Evolutionary conservation across 179 eudicot genomes (phyloP).

Genomic region (Spinacia oleracea): DNA sequence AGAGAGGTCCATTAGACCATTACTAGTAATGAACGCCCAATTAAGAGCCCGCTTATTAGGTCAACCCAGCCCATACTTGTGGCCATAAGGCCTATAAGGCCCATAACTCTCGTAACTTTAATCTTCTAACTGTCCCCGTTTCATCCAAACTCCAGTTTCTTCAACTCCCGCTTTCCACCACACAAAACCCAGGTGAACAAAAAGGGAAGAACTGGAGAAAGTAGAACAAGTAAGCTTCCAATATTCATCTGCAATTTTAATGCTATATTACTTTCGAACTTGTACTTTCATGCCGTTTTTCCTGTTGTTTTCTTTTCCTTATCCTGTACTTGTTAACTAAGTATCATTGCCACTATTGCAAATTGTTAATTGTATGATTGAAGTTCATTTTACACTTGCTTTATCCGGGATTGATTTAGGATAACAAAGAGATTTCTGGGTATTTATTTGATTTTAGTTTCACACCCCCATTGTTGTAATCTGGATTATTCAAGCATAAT

Average conservation of each 20-base stretch:
- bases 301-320: neutral
- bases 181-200: conserved; percentile 11
- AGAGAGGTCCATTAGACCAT: too few species aligned
- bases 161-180: conserved; percentile 4
- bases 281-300: neutral
- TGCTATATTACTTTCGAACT: neutral
- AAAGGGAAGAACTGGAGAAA: neutral
- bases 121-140: neutral
- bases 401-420: neutral
- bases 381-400: conserved; percentile 11
- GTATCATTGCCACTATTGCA: neutral
- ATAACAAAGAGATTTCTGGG: neutral
- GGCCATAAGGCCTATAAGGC: too few species aligned
- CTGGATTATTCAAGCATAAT: neutral
- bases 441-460: neutral
- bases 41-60: neutral
- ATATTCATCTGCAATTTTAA: conserved; percentile 1
- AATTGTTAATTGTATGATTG: neutral
- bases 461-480: conserved; percentile 9
- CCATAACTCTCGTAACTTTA: too few species aligned
- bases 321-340: neutral
- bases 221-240: neutral
- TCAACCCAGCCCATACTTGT: neutral
- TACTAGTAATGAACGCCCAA: neutral
- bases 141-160: neutral